These are phyloP conservation scores for Pilatotrama ljubarskyi DNA, from an alignment of 768 basidiomycete genomes.

Conservation along the genomic window DNA sequence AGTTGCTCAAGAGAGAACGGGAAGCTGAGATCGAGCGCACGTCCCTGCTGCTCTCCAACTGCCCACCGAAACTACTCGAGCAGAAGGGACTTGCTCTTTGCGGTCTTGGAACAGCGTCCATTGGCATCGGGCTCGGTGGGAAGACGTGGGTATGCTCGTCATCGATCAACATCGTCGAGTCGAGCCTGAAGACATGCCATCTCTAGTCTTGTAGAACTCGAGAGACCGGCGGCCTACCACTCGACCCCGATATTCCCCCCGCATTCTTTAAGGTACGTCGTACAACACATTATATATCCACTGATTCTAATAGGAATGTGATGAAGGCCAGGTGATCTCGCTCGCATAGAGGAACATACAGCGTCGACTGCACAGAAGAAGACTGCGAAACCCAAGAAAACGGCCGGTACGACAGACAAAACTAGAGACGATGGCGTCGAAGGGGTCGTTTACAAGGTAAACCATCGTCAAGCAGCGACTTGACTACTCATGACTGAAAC, in stretches of 20 bases:
- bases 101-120: constrained; percentile 65
- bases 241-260: constrained; percentile 71
- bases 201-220: constrained; percentile 80
- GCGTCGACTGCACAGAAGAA: constrained; percentile 41
- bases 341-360: constrained; percentile 76
- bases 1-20: constrained; percentile 70
- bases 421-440: constrained; percentile 50
- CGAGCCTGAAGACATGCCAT: constrained; percentile 30
- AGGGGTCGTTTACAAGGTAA: constrained; percentile 86
- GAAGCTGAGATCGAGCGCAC: constrained; percentile 83
- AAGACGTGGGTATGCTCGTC: constrained; percentile 63
- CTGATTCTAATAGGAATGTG: background rate
- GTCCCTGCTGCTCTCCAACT: constrained; percentile 78
- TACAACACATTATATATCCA: too few relatives aligned
- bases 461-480: too few relatives aligned
- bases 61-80: constrained; percentile 82
- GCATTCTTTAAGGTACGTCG: constrained; percentile 73
- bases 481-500: background rate
- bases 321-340: constrained; percentile 82
- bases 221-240: constrained; percentile 81
- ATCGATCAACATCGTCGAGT: background rate
- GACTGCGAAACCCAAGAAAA: constrained; percentile 51
- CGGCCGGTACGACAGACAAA: constrained; percentile 36
- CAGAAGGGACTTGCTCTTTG: constrained; percentile 81
- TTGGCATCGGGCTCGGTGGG: constrained; percentile 88